Base-by-base conservation (phyloP, 495 filamentous ascomycete species). In the Talaromyces adpressus region DNA sequence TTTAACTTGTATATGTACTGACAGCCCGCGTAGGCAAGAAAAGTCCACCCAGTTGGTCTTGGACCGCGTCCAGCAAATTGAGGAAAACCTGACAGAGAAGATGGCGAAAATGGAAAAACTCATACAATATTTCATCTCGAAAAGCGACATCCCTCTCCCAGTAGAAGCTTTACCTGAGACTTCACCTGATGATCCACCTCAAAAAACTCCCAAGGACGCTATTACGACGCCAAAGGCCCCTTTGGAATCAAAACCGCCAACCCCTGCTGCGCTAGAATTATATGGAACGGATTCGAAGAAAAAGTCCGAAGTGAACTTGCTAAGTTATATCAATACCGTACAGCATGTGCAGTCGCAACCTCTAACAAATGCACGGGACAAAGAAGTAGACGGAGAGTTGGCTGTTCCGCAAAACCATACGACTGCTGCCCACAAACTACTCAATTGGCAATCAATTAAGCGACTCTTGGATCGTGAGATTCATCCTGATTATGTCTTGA, bases 351-450 rank as follows among this genome's bases (percentile, higher is more conserved):
- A 56, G 23, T 56, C 52, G 52, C 52, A 56, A 22, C 52, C 52
- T 4, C 4, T 56, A 2, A 6, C 22, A 6, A 56, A 29, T 7
- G 52, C 0, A 9, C 14, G 11, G 11, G 5, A 56, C 11, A 16
- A 29, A 61, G n/a, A 70, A 11, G 68, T 73, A 16, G 75, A 78
- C 45, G 84, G 82, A 53, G 80, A 82, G 29, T 79, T 86, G n/a
- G 84, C 85, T 3, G 89, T 95, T 56, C 88, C 89, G 0, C 79
- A 84, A 6, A 89, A 91, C 41, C 92, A 96, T 69, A 91, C 89
- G 2, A 95, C 91, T 0, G 85, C 89, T 27, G 91, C 92, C 1
- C 89, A 92, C 45, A 84, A 89, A 60, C 75, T 95, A 14, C 78
- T 92, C n/a, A 81, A 84, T 58, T 91, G 88, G 87, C 81, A 79